phyloP scores from a whole-genome alignment of 1,284 basidiomycete genomes.

The Puccinia polysora region DNA sequence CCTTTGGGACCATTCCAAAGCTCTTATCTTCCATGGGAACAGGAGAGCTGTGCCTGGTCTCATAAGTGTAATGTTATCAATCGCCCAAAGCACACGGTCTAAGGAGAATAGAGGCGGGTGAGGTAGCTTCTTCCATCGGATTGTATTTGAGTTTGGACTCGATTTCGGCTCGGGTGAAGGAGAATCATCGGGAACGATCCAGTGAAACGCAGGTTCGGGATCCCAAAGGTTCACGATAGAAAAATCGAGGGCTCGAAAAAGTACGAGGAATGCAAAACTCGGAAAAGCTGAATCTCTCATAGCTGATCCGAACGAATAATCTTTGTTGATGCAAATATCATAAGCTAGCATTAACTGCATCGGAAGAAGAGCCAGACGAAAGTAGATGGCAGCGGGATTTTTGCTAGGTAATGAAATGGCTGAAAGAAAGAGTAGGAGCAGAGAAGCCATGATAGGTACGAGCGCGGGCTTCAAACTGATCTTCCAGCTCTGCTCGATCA shows the following conservation, averaged over 20 bases:
- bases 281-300: constrained; percentile 30
- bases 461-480: constrained; percentile 15
- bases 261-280: constrained; percentile 10
- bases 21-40: constrained; percentile 28
- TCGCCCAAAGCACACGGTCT: constrained; percentile 18
- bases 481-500: constrained; percentile 8
- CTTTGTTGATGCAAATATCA: constrained; percentile 22
- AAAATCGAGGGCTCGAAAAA: constrained; percentile 24
- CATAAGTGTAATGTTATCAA: constrained; percentile 17
- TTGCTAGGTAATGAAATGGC: constrained; percentile 23
- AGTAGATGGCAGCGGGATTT: constrained; percentile 1
- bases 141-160: not conserved
- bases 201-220: constrained; percentile 20
- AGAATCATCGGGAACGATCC: constrained; percentile 17
- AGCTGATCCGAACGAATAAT: constrained; percentile 24
- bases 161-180: no score
- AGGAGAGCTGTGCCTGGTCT: constrained; percentile 28
- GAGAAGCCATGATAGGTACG: not conserved
- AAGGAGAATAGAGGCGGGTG: constrained; percentile 12
- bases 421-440: constrained; percentile 22
- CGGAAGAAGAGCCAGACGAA: constrained; percentile 21
- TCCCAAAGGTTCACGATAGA: constrained; percentile 35
- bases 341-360: constrained; percentile 14
- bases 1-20: constrained; percentile 28
- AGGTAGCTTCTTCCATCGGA: constrained; percentile 16